Evolutionary conservation across 176 grass and related monocot genomes (phyloP), one percentile per base, ranked within the genome.

Genomic region (Carex cristatella): DNA sequence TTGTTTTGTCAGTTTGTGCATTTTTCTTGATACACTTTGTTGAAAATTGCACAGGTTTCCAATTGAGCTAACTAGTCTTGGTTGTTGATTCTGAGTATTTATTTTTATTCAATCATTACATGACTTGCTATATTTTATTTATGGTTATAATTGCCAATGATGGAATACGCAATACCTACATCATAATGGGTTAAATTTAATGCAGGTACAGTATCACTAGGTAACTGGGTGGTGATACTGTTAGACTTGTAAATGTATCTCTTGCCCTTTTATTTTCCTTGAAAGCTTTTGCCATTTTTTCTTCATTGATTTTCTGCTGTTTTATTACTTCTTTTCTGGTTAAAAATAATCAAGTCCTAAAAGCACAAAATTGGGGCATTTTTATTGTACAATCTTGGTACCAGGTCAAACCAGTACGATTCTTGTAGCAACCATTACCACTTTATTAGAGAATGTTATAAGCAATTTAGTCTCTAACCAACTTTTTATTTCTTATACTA

Each of bases 401-500:
- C n/a, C 30, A 19, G 40, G 46, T 54, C 13, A 54, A 76, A 11
- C 11, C n/a, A 55, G 23, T 76, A 28, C 48, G n/a, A 31, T 55
- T 30, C 23, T 55, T 4, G 5, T 76, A 76, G 48, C n/a, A 30
- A 76, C 72, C 48, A 38, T 54, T 76, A 76, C 44, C 4, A 74
- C 71, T 54, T 74, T 8, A 51, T 74, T n/a, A 74, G 70, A 51
- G 5, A 53, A 54, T 54, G 19, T 53, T 10, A 28, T 54, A 10
- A 76, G 19, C 1, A 55, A 30, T 77, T 13, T 31, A 56, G 49
- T 55, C 54, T 56, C 27, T 56, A 56, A 56, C 49, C 13, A 77
- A 2, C 12, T 16, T 77, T 53, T 56, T 15, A 14, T 56, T 77
- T 23, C 72, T 54, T 89, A 10, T 82, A 69, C 75, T 53, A 98